These are phyloP conservation scores for Helianthus tuberosus DNA, from an alignment of 129 eudicot species.

Conservation along the genomic window DNA sequence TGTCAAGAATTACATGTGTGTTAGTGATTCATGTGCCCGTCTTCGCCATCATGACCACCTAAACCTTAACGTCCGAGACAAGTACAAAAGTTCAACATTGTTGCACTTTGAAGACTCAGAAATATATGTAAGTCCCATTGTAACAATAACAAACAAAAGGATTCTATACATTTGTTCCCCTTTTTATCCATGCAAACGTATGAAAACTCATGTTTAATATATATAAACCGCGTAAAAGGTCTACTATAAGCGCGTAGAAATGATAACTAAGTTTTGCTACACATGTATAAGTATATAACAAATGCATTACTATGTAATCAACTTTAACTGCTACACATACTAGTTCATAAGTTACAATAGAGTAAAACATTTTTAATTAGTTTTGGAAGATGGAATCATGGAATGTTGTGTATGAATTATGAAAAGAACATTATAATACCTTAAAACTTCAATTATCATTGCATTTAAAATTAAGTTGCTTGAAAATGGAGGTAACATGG, in stretches of 20 bases:
- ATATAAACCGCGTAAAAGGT: neutral
- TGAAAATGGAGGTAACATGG: too few relatives aligned
- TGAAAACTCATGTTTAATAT: neutral
- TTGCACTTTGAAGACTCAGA: conserved; percentile 15
- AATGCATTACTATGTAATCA: neutral
- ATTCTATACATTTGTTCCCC: neutral
- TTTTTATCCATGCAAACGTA: neutral
- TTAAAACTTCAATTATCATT: neutral
- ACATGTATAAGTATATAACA: neutral
- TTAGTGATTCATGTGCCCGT: conserved; percentile 88
- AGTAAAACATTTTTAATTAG: neutral
- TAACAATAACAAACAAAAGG: neutral
- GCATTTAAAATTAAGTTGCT: too few relatives aligned
- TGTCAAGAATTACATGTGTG: conserved; percentile 32
- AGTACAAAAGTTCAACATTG: conserved; percentile 7
- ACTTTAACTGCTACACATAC: neutral
- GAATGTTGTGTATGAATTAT: neutral
- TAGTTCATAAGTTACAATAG: neutral
- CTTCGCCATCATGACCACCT: conserved; percentile 98
- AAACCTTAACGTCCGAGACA: conserved; percentile 22
- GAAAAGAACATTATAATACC: neutral
- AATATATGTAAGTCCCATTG: conserved; percentile 8
- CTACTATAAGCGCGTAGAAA: neutral
- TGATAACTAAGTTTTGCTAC: neutral
- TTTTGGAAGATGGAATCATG: neutral